Percentiles rank a stretch among this genome's conserved stretches.
These are phyloP conservation scores for Smallanthus sonchifolius DNA, from an alignment of 129 eudicot genomes.

Conservation along the genomic window DNA sequence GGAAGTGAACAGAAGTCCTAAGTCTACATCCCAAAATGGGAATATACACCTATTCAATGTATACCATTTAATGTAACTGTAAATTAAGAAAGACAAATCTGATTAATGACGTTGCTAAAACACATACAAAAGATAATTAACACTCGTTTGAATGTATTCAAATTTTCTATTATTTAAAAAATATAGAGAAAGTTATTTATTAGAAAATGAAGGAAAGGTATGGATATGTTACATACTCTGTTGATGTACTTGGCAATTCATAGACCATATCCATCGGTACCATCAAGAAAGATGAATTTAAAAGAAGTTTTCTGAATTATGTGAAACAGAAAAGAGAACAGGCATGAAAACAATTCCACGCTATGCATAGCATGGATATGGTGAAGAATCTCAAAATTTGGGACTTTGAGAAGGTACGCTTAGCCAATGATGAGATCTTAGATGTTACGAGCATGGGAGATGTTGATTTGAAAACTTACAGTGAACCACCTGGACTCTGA, in stretches of 20 bases:
- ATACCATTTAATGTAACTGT: no score
- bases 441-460: no score
- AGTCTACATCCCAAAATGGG: no score
- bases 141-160: conserved; percentile 3
- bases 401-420: no score
- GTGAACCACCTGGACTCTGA: no score
- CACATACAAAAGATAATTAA: neutral
- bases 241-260: conserved; percentile 89
- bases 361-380: no score
- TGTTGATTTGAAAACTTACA: no score
- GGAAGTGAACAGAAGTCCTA: no score
- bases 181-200: neutral
- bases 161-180: neutral
- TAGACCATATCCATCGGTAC: conserved; percentile 96
- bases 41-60: no score
- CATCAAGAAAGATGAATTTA: conserved; percentile 23
- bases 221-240: conserved; percentile 63
- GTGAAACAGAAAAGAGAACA: conserved; percentile 12
- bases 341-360: conserved; percentile 36
- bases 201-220: conserved; percentile 1
- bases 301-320: conserved; percentile 4
- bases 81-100: no score
- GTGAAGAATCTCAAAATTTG: no score
- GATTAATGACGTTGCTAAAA: neutral
- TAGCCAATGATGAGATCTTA: no score